phyloP scores from a whole-genome alignment of 2,329 filamentous ascomycete genomes.

The Aspergillus arachidicola region DNA sequence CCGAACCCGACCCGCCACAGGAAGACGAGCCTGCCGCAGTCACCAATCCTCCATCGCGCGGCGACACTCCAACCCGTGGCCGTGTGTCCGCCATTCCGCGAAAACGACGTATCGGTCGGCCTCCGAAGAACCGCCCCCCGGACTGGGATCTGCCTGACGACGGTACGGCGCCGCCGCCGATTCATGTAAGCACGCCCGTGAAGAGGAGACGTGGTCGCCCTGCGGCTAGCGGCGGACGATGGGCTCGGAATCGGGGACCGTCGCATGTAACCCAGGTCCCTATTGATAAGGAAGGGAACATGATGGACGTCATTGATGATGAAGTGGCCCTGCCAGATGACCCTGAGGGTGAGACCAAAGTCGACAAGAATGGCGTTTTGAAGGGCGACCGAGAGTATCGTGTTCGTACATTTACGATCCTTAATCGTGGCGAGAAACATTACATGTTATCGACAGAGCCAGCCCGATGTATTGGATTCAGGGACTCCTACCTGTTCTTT shows the following conservation, averaged over 20 bases:
- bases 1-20: conserved; percentile 40
- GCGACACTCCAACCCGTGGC: conserved; percentile 56
- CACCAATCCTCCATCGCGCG: conserved; percentile 48
- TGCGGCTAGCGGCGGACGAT: conserved; percentile 62
- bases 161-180: conserved; percentile 47
- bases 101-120: conserved; percentile 77
- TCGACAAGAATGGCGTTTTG: conserved; percentile 84
- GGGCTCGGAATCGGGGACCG: conserved; percentile 72
- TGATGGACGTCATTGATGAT: conserved; percentile 86
- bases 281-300: conserved; percentile 90
- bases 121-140: conserved; percentile 79
- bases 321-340: conserved; percentile 89
- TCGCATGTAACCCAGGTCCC: conserved; percentile 80
- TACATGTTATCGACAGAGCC: conserved; percentile 99
- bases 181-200: conserved; percentile 53
- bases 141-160: conserved; percentile 70
- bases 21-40: conserved; percentile 48
- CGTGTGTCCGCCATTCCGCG: conserved; percentile 63
- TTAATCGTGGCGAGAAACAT: conserved; percentile 77
- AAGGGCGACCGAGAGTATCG: conserved; percentile 86
- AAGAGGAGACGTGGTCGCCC: conserved; percentile 61
- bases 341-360: conserved; percentile 85
- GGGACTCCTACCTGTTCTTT: conserved; percentile 98
- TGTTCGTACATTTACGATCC: conserved; percentile 90
- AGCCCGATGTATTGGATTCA: conserved; percentile 92